A percentile compares a stretch with the other conserved stretches of the same genome.
Conservation (phyloP, 2,329 filamentous ascomycete genomes). For the Ustilaginoidea virens region DNA sequence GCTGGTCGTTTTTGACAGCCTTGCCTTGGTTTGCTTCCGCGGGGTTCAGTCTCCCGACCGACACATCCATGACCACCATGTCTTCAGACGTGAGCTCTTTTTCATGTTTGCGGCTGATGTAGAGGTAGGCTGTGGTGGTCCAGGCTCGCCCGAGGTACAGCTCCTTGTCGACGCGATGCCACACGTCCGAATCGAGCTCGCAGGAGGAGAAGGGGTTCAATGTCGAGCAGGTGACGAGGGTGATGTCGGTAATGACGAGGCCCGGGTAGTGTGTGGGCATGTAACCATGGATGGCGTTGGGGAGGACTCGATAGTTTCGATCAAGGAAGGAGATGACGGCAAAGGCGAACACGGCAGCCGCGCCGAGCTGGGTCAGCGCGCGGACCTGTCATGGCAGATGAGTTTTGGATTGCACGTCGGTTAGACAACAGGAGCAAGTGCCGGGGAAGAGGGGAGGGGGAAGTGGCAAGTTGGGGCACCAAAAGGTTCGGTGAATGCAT, state of each 20-base stretch:
- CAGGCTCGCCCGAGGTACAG: constrained; percentile 64
- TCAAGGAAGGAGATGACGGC: constrained; percentile 70
- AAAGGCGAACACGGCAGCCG: constrained; percentile 49
- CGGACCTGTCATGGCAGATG: too few relatives aligned
- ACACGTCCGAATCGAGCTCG: constrained; percentile 52
- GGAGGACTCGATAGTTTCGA: constrained; percentile 74
- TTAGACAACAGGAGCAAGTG: too few relatives aligned
- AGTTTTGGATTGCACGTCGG: too few relatives aligned
- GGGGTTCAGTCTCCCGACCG: constrained; percentile 59
- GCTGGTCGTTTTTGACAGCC: constrained; percentile 28
- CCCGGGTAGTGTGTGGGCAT: constrained; percentile 76
- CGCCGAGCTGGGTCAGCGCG: constrained; percentile 61
- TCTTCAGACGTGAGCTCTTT: constrained; percentile 63
- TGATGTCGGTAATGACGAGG: constrained; percentile 73
- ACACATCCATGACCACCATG: constrained; percentile 65
- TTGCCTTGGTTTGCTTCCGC: constrained; percentile 9
- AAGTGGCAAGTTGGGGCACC: too few relatives aligned
- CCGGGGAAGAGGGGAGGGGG: too few relatives aligned
- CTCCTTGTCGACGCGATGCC: constrained; percentile 82
- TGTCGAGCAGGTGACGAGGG: constrained; percentile 58
- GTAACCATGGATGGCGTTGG: constrained; percentile 71
- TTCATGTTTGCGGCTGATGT: constrained; percentile 72
- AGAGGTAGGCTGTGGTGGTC: constrained; percentile 63
- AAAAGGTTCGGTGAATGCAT: too few relatives aligned
- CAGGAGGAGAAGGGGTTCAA: constrained; percentile 64